A percentile compares a stretch with the other conserved stretches of the same genome.
Conservation (phyloP, 179 eudicot genomes). For the Nepenthes alata region DNA sequence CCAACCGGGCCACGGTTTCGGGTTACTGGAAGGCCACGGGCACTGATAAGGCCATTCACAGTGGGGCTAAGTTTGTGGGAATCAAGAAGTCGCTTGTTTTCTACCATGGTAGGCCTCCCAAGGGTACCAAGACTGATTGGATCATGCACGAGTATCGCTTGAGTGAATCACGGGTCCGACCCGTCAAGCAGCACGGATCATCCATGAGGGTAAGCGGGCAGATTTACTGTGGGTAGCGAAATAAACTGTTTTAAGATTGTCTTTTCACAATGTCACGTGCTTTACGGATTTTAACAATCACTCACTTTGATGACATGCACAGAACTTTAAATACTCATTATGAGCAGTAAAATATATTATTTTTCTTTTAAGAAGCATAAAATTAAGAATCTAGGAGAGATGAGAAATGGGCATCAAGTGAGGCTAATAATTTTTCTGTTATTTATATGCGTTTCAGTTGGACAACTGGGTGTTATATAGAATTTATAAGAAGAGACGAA, state of each 20-base stretch:
- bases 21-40: slow-evolving; percentile 65
- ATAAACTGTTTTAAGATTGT: too few relatives aligned
- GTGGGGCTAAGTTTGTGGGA: slow-evolving; percentile 22
- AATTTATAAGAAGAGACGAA: slow-evolving; percentile 30
- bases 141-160: slow-evolving; percentile 51
- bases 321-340: too few relatives aligned
- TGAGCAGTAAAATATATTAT: too few relatives aligned
- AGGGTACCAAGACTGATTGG: slow-evolving; percentile 14
- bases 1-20: slow-evolving; percentile 41
- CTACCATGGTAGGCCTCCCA: slow-evolving; percentile 43
- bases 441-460: not conserved
- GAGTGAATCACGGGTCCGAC: not conserved
- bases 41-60: slow-evolving; percentile 32
- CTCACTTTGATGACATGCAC: too few relatives aligned
- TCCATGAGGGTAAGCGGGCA: not conserved
- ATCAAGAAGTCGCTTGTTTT: slow-evolving; percentile 47
- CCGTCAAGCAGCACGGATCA: not conserved
- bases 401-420: too few relatives aligned
- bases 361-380: too few relatives aligned
- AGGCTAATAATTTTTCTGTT: not conserved
- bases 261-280: too few relatives aligned
- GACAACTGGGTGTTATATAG: slow-evolving; percentile 50
- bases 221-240: too few relatives aligned
- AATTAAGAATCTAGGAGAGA: too few relatives aligned
- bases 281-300: too few relatives aligned